A percentile compares a stretch with the other conserved stretches of the same genome.
Conservation (phyloP, 2,329 filamentous ascomycete genomes). For the Colletotrichum musae region DNA sequence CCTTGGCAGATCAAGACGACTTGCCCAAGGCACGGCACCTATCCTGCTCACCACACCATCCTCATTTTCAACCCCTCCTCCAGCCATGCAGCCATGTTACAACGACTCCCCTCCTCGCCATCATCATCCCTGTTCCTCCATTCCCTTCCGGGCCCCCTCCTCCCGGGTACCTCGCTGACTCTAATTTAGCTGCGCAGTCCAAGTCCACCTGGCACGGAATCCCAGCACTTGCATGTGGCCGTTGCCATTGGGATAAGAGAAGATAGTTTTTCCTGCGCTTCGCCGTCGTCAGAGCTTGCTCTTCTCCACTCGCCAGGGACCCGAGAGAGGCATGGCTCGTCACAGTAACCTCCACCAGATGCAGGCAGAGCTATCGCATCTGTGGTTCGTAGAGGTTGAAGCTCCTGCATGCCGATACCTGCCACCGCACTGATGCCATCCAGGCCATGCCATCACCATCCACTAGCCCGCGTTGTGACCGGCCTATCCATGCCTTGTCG, state of each 20-base stretch:
- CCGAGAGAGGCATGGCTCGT: constrained; percentile 27
- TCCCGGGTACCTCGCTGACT: constrained; percentile 35
- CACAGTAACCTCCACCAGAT: constrained; percentile 14
- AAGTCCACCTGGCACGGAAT: constrained; percentile 18
- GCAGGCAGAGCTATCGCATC: constrained; percentile 15
- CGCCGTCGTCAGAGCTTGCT: not conserved
- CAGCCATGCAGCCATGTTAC: constrained; percentile 27
- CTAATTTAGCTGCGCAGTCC: constrained; percentile 19
- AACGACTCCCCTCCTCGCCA: constrained; percentile 15
- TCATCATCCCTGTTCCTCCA: constrained; percentile 25
- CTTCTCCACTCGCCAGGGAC: constrained; percentile 1
- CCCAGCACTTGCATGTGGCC: constrained; percentile 30
- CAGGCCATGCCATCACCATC: constrained; percentile 27
- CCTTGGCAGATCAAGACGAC: constrained; percentile 23
- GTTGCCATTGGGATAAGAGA: constrained; percentile 13
- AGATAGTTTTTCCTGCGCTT: constrained; percentile 22
- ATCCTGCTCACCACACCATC: constrained; percentile 26
- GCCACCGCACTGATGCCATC: constrained; percentile 38
- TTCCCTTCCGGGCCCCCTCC: constrained; percentile 26
- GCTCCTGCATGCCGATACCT: constrained; percentile 35
- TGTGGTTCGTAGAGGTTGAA: constrained; percentile 19
- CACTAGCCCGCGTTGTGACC: constrained; percentile 23
- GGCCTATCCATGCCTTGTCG: constrained; percentile 25
- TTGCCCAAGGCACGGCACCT: constrained; percentile 22
- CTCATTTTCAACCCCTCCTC: constrained; percentile 17